Base-by-base conservation (phyloP, 306 rosid genomes). In the Glycyrrhiza uralensis region DNA sequence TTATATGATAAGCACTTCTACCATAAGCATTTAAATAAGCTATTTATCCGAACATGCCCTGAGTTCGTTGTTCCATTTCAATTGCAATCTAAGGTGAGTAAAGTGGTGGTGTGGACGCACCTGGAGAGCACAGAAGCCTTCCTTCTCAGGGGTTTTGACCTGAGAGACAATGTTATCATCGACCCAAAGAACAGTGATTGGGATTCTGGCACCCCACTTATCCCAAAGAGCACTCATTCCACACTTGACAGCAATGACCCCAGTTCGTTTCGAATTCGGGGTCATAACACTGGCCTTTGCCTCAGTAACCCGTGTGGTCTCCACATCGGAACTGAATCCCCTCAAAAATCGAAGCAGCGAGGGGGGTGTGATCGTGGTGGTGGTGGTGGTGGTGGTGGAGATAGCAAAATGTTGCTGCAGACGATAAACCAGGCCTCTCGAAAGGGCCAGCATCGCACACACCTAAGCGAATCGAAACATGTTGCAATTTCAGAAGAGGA, bases 171-270 rank as follows among this genome's bases (percentile, higher is more conserved):
- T 85, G 63, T 91, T 94, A 44, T 94, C 99, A 64, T 94, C 99
- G 5, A 94, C 90, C 97, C 97, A 94, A 22, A 94, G 97, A 9
- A 94, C 77, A 3, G 87, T 71, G 38, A 91, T 82, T 18, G 98
- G 98, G 66, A 94, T 42, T 80, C 98, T 86, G 11, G 90, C 92
- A 18, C 99, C 99, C 99, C 99, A 94, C 79, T 91, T 94, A 79
- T 91, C 90, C 99, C 99, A 94, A 14, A 82, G 87, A 13, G 99
- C 99, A 44, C 83, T 78, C 99, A 94, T 94, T 56, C 99, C 99
- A 79, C 99, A 94, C 75, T 94, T 94, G 22, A 94, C 82, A 2
- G 92, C 98, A 30, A 94, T 81, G 7, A 89, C 59, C 2, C 98
- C 98, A 0, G 98, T 91, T 69, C 98, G 88, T 78, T 74, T 88